Percentiles rank a stretch among this genome's conserved stretches.
phyloP scores from a whole-genome alignment of 495 filamentous ascomycete species.

The Neurospora sp. region DNA sequence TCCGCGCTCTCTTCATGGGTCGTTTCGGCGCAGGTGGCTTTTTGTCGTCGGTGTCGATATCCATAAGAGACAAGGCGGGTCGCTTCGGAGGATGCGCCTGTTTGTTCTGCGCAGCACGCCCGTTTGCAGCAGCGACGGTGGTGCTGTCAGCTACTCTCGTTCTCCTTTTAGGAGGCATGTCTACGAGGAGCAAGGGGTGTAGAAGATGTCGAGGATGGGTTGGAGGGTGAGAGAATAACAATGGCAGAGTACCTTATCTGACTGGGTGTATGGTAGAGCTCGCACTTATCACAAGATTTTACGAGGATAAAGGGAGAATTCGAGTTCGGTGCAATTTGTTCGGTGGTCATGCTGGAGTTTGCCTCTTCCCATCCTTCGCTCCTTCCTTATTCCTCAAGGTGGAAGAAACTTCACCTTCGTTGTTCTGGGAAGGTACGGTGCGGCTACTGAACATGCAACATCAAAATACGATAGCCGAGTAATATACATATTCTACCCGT shows the following conservation, averaged over 20 bases:
- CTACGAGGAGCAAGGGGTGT: not conserved
- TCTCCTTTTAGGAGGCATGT: not conserved
- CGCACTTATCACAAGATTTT: not conserved
- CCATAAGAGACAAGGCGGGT: not conserved
- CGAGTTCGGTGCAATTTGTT: not conserved
- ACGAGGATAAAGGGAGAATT: not conserved
- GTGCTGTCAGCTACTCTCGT: not conserved
- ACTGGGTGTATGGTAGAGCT: not conserved
- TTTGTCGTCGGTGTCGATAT: not conserved
- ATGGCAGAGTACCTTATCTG: not conserved
- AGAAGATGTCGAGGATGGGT: not conserved
- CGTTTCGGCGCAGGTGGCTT: not conserved
- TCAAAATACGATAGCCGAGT: not conserved
- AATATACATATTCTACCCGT: not conserved
- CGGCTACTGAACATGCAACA: not conserved
- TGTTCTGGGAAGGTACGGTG: not conserved
- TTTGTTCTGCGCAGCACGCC: not conserved
- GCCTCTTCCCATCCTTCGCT: not conserved
- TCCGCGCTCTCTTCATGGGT: slow-evolving; percentile 6
- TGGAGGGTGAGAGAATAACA: not conserved
- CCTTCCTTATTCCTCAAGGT: not conserved
- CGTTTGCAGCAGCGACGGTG: not conserved
- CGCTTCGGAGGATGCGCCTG: not conserved
- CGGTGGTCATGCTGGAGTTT: not conserved
- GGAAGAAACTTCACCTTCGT: not conserved